A percentile compares a stretch with the other conserved stretches of the same genome.
Evolutionary conservation across 2,329 filamentous ascomycete species (phyloP).

Genomic region (Paracorniculantispora psalliotae): DNA sequence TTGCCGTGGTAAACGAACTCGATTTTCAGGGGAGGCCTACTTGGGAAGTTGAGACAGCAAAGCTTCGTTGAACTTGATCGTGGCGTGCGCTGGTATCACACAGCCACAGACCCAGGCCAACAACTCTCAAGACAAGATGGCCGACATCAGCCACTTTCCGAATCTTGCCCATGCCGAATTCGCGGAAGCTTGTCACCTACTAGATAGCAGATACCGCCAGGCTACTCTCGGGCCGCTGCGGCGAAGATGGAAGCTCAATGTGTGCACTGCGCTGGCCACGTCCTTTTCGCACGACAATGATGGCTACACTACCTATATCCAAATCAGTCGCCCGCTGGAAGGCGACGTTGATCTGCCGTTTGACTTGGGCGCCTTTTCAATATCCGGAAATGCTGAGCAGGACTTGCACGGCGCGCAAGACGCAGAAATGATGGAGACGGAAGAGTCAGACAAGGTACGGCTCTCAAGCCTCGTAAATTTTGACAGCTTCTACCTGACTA

Average conservation of each 20-base stretch:
- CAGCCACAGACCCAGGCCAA: background rate
- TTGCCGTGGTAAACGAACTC: background rate
- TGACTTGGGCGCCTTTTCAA: constrained; percentile 41
- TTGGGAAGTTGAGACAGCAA: background rate
- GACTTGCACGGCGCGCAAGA: constrained; percentile 30
- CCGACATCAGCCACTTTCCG: constrained; percentile 53
- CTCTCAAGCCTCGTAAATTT: constrained; percentile 1
- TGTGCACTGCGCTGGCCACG: constrained; percentile 46
- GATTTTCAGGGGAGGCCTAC: background rate
- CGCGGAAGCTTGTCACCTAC: constrained; percentile 56
- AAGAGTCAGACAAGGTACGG: constrained; percentile 48
- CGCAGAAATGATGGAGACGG: constrained; percentile 44
- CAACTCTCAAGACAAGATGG: constrained; percentile 14
- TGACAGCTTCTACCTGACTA: constrained; percentile 7
- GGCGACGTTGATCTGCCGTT: constrained; percentile 43
- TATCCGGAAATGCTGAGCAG: constrained; percentile 26
- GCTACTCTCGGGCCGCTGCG: constrained; percentile 52
- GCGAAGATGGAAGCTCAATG: constrained; percentile 49
- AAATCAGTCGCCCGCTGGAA: constrained; percentile 52
- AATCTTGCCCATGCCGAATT: constrained; percentile 60
- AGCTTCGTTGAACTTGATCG: no score
- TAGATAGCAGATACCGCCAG: constrained; percentile 55
- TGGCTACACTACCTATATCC: constrained; percentile 49
- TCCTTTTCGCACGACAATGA: constrained; percentile 34
- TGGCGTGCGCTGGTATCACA: background rate